A percentile compares a stretch with the other conserved stretches of the same genome.
Conservation (phyloP, 495 filamentous ascomycete species). For the Paragyromitra xinjiangensis region DNA sequence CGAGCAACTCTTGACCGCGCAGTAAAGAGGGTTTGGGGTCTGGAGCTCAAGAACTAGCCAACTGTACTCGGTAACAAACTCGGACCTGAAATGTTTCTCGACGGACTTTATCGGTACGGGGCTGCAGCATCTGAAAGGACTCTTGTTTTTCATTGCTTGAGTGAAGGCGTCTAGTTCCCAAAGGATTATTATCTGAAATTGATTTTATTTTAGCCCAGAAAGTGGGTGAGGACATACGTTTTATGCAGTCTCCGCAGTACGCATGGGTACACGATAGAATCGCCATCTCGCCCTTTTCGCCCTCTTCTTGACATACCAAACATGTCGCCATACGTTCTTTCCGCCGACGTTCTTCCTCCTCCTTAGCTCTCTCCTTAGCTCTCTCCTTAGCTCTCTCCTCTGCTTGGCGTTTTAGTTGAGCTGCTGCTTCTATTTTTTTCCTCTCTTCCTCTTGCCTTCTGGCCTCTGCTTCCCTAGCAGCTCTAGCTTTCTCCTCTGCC, state of each 20-base stretch:
- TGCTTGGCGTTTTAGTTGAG: not conserved
- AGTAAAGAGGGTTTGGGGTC: slow-evolving; percentile 61
- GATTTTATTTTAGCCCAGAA: not conserved
- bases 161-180: slow-evolving; percentile 31
- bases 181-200: not conserved
- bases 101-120: slow-evolving; percentile 32
- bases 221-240: slow-evolving; percentile 9
- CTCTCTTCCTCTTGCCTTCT: not conserved
- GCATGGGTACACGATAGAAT: slow-evolving; percentile 34
- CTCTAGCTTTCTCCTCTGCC: not conserved
- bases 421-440: not conserved
- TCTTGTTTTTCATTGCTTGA: slow-evolving; percentile 21
- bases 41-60: slow-evolving; percentile 57
- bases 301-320: slow-evolving; percentile 36
- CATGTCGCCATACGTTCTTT: slow-evolving; percentile 35
- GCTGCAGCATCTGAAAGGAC: slow-evolving; percentile 37
- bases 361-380: not conserved
- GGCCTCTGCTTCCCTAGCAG: slow-evolving; percentile 14
- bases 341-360: slow-evolving; percentile 8
- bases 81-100: slow-evolving; percentile 15
- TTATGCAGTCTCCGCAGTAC: slow-evolving; percentile 41
- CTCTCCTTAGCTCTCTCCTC: not conserved
- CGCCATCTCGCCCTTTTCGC: slow-evolving; percentile 27
- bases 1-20: slow-evolving; percentile 58
- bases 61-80: slow-evolving; percentile 31